Evolutionary conservation across 148 eudicot species (phyloP).

Genomic region (Polygonum maritimum): DNA sequence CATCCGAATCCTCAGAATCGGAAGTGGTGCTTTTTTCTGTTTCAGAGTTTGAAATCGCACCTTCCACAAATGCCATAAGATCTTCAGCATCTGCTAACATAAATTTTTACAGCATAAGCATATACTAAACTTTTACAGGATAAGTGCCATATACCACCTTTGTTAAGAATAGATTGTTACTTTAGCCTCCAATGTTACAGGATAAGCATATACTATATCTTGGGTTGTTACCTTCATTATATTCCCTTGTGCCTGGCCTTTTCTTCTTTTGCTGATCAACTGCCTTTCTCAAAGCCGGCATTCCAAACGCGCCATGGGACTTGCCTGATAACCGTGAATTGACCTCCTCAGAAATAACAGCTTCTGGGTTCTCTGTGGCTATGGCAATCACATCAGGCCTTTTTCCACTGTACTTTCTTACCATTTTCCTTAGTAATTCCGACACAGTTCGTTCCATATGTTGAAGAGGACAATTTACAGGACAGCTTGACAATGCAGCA

Average conservation of each 20-base stretch:
- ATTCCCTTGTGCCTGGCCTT: constrained; percentile 20
- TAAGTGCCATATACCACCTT: too few relatives aligned
- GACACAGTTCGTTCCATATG: constrained; percentile 92
- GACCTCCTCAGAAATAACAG: constrained; percentile 71
- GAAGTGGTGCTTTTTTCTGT: constrained; percentile 21
- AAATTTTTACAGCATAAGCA: neutral
- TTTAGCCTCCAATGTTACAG: too few relatives aligned
- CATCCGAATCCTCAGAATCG: constrained; percentile 30
- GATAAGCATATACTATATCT: too few relatives aligned
- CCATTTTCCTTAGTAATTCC: constrained; percentile 81
- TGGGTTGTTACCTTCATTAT: constrained; percentile 21
- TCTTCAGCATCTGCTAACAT: constrained; percentile 32
- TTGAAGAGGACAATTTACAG: constrained; percentile 68
- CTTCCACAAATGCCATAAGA: constrained; percentile 37
- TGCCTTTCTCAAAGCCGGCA: constrained; percentile 39
- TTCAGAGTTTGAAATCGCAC: constrained; percentile 25
- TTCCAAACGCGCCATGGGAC: constrained; percentile 29
- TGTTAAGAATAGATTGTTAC: too few relatives aligned
- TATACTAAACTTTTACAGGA: neutral
- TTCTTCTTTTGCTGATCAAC: constrained; percentile 38
- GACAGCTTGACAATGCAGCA: constrained; percentile 84
- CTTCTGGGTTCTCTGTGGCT: constrained; percentile 84
- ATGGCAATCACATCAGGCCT: constrained; percentile 87
- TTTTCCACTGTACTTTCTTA: constrained; percentile 89
- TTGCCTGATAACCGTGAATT: constrained; percentile 64